phyloP scores from a whole-genome alignment of 192 early-diverging fungal species.

The Phlyctochytrium arcticum region DNA sequence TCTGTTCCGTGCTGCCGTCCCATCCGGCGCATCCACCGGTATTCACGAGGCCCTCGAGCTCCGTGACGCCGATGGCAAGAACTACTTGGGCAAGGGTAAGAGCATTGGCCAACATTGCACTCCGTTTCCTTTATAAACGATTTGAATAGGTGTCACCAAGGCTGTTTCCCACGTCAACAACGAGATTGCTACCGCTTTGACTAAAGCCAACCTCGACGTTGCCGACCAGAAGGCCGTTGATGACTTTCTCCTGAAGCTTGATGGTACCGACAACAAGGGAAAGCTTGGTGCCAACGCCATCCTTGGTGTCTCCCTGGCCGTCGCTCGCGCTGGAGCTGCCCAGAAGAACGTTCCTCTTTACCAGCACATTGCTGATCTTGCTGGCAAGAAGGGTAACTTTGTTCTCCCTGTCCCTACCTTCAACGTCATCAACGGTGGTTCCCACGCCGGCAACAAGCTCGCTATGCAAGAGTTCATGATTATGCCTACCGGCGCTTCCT shows the following conservation, averaged over 20 bases:
- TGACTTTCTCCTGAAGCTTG: slow-evolving; percentile 85
- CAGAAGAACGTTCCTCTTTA: slow-evolving; percentile 92
- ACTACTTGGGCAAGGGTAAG: slow-evolving; percentile 94
- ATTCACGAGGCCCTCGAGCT: slow-evolving; percentile 99
- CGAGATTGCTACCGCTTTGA: slow-evolving; percentile 77
- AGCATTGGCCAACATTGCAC: background rate
- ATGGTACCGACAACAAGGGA: slow-evolving; percentile 94
- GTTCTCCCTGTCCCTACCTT: slow-evolving; percentile 95
- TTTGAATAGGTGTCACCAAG: slow-evolving; percentile 70
- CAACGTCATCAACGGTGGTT: slow-evolving; percentile 99
- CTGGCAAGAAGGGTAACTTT: slow-evolving; percentile 75
- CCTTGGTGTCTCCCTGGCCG: slow-evolving; percentile 96
- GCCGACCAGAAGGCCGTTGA: slow-evolving; percentile 86
- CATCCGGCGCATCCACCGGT: slow-evolving; percentile 97
- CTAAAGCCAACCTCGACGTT: slow-evolving; percentile 73
- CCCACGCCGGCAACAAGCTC: slow-evolving; percentile 99
- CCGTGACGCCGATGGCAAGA: slow-evolving; percentile 78
- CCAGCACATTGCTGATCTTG: slow-evolving; percentile 88
- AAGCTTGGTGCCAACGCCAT: slow-evolving; percentile 98
- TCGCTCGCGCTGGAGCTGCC: slow-evolving; percentile 91
- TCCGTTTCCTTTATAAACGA: background rate
- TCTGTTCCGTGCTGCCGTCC: slow-evolving; percentile 94
- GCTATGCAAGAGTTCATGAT: slow-evolving; percentile 99
- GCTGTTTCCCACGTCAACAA: slow-evolving; percentile 91
- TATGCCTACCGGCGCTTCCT: slow-evolving; percentile 87